Evolutionary conservation across 163 green algal genomes (phyloP).

Genomic region (Volvox carteri): DNA sequence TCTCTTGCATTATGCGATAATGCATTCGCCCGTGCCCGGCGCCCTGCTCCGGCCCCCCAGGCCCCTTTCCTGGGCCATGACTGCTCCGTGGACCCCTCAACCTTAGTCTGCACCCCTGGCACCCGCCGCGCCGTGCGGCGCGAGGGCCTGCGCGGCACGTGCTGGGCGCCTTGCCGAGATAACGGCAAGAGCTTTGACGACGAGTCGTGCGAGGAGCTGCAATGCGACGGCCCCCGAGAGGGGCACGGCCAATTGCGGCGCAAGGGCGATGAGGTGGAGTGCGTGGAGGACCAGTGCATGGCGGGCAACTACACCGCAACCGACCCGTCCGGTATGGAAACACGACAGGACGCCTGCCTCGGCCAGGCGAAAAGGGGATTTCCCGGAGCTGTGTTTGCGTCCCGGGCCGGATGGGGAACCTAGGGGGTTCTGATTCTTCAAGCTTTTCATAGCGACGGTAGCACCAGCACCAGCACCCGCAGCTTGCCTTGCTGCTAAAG

Average conservation of each 20-base stretch:
- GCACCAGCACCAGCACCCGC: too few relatives aligned
- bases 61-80: conserved; percentile 14
- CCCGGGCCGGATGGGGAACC: too few relatives aligned
- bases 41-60: too few relatives aligned
- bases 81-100: conserved; percentile 43
- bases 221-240: conserved; percentile 13
- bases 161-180: conserved; percentile 17
- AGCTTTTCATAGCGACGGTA: too few relatives aligned
- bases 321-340: conserved; percentile 25
- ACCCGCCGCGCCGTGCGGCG: neutral
- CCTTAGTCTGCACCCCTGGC: neutral
- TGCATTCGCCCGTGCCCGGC: neutral
- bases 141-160: conserved; percentile 3
- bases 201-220: neutral
- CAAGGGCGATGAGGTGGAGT: conserved; percentile 36
- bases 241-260: conserved; percentile 25
- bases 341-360: too few relatives aligned
- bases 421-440: too few relatives aligned
- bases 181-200: conserved; percentile 50
- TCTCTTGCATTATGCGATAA: neutral
- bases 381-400: too few relatives aligned
- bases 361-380: too few relatives aligned
- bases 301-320: conserved; percentile 12
- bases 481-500: too few relatives aligned
- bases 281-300: conserved; percentile 39